Evolutionary conservation across 306 rosid genomes (phyloP).

Genomic region (Morella rubra): DNA sequence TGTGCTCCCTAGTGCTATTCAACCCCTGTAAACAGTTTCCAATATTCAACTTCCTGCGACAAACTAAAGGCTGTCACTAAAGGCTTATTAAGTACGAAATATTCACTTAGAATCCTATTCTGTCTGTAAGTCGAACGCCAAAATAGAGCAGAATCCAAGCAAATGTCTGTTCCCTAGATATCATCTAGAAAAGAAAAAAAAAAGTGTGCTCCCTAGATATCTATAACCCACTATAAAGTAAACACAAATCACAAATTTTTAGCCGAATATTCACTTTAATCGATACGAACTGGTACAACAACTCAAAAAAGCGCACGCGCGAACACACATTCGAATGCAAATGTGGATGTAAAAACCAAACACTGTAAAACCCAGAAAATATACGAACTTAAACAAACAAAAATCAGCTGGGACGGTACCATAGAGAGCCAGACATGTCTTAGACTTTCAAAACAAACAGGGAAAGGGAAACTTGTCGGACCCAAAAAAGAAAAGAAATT

Average conservation of each 20-base stretch:
- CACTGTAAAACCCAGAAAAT: background rate
- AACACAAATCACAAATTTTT: background rate
- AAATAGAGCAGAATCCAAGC: background rate
- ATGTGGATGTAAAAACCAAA: background rate
- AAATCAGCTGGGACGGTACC: background rate
- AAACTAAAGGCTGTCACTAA: no score
- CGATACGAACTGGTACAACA: background rate
- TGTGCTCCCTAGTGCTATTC: no score
- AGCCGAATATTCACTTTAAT: background rate
- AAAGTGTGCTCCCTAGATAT: background rate
- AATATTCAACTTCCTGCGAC: no score
- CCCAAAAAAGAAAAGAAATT: background rate
- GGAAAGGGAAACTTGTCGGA: background rate
- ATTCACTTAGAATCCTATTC: no score
- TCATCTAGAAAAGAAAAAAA: no score
- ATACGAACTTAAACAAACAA: background rate
- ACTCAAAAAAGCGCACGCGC: background rate
- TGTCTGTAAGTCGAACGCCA: no score
- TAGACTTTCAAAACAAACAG: background rate
- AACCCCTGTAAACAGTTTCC: no score
- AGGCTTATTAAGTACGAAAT: no score
- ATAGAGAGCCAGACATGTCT: background rate
- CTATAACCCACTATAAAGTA: background rate
- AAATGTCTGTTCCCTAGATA: background rate
- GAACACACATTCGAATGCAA: slow-evolving; percentile 1